Evolutionary conservation across 2,329 filamentous ascomycete genomes (phyloP).

Genomic region (Talaromyces sp.): DNA sequence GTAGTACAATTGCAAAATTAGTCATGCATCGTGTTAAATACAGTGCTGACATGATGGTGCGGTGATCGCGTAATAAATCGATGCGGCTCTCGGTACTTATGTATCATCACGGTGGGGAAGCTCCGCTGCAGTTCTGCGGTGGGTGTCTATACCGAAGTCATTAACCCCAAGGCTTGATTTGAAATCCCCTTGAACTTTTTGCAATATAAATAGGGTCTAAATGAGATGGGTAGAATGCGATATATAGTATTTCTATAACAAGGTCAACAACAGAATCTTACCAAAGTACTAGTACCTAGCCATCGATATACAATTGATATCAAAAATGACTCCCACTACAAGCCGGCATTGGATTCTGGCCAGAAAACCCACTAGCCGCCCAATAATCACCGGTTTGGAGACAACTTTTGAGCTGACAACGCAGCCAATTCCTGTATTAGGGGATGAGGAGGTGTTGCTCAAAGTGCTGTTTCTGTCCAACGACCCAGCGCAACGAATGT

Average conservation of each 20-base stretch:
- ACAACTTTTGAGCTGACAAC: neutral
- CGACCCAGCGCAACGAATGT: slow-evolving; percentile 49
- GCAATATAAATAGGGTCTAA: neutral
- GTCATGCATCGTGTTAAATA: neutral
- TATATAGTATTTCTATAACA: neutral
- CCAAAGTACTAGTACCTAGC: neutral
- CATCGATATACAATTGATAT: too few species aligned
- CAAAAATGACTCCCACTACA: neutral
- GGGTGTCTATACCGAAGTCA: neutral
- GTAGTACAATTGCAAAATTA: neutral
- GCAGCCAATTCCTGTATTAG: slow-evolving; percentile 27
- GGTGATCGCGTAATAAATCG: neutral
- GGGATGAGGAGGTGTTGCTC: slow-evolving; percentile 40
- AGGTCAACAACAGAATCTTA: neutral
- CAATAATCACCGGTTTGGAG: slow-evolving; percentile 18
- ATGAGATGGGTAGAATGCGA: neutral
- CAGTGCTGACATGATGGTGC: neutral
- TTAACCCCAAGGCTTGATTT: neutral
- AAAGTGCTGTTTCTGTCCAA: slow-evolving; percentile 47
- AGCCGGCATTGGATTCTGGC: slow-evolving; percentile 41
- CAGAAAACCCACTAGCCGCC: slow-evolving; percentile 32
- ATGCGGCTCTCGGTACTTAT: neutral
- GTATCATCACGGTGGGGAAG: neutral
- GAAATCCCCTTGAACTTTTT: neutral
- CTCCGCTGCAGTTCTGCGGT: neutral